Conservation (phyloP, 345 rosid species). For the Gossypium rotundifolium region DNA sequence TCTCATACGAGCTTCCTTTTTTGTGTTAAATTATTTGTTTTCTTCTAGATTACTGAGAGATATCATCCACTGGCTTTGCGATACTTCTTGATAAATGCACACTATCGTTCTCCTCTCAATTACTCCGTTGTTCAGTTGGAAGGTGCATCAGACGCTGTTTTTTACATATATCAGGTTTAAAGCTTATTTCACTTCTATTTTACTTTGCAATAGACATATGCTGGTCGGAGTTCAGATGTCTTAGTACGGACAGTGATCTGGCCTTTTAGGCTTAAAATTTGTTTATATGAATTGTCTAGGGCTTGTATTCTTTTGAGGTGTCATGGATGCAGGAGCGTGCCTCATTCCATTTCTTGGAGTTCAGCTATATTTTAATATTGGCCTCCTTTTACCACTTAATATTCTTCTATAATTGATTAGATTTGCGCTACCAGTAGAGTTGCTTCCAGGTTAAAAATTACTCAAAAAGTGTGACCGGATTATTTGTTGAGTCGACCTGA, state of each 20-base stretch:
- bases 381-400: not conserved
- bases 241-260: not conserved
- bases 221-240: not conserved
- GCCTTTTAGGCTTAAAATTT: not conserved
- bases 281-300: not conserved
- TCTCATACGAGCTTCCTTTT: not conserved
- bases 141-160: slow-evolving; percentile 59
- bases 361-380: not conserved
- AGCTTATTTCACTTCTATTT: slow-evolving; percentile 3
- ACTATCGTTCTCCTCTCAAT: slow-evolving; percentile 81
- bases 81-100: slow-evolving; percentile 77
- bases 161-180: slow-evolving; percentile 77
- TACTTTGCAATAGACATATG: not conserved
- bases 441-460: not conserved
- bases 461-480: not conserved
- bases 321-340: not conserved
- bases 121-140: slow-evolving; percentile 59
- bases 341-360: not conserved
- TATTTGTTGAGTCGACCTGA: not conserved
- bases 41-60: slow-evolving; percentile 48
- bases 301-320: not conserved
- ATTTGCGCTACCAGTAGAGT: not conserved
- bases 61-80: slow-evolving; percentile 84
- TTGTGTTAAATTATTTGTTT: not conserved
- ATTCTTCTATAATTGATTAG: not conserved